phyloP scores from a whole-genome alignment of 495 filamentous ascomycete genomes.

The Annulohypoxylon stygium region DNA sequence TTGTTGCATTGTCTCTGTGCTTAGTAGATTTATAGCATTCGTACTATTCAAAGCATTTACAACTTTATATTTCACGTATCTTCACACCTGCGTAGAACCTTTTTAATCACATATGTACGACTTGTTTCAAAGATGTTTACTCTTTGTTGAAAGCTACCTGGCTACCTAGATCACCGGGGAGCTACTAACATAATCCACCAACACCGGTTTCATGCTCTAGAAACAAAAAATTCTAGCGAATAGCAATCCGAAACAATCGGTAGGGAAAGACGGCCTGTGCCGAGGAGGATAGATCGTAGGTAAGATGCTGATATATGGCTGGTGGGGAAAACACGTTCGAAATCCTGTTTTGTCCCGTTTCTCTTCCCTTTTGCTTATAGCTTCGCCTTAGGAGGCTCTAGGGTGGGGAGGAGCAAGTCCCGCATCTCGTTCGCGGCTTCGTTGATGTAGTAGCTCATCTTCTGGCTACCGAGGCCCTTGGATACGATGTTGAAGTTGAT shows the following conservation, averaged over 20 bases:
- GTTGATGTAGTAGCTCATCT: conserved; percentile 94
- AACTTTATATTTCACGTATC: conserved; percentile 10
- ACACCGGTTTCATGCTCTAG: conserved; percentile 45
- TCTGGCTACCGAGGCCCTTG: conserved; percentile 89
- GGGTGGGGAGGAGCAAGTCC: conserved; percentile 85
- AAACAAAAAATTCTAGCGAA: conserved; percentile 16
- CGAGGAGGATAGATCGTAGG: neutral
- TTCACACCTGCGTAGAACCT: neutral
- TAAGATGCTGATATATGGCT: conserved; percentile 12
- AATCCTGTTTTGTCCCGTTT: neutral
- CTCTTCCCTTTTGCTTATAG: conserved; percentile 64
- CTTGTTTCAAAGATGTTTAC: neutral
- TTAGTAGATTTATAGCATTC: conserved; percentile 26
- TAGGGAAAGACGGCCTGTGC: conserved; percentile 3
- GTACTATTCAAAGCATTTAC: conserved; percentile 42
- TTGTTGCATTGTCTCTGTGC: conserved; percentile 36
- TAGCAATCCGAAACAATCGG: neutral
- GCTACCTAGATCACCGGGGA: neutral
- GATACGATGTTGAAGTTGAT: conserved; percentile 98
- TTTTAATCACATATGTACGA: neutral
- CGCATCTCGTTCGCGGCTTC: conserved; percentile 93
- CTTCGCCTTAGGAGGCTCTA: conserved; percentile 90
- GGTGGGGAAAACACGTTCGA: neutral
- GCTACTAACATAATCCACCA: conserved; percentile 29
- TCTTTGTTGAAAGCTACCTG: conserved; percentile 15